Conservation (phyloP, 106 monocot genomes). For the Dioscorea dumetorum region DNA sequence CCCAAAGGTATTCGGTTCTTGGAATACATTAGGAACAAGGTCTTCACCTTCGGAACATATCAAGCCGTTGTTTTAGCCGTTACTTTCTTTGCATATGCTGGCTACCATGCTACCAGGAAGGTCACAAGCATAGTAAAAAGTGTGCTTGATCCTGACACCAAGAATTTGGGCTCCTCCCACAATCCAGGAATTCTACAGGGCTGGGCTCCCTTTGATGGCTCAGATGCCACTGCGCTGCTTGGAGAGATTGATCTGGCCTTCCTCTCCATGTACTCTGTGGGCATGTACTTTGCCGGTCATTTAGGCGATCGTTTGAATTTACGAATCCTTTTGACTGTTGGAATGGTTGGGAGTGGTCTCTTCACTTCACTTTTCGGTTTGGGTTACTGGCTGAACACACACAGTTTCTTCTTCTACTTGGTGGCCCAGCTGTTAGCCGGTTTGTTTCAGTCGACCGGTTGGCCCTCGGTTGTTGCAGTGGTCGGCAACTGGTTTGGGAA, state of each 20-base stretch:
- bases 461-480: conserved; percentile 94
- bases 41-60: conserved; percentile 43
- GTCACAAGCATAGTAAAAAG: conserved; percentile 85
- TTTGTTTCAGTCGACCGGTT: conserved; percentile 79
- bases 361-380: conserved; percentile 78
- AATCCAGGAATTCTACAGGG: conserved; percentile 10
- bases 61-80: conserved; percentile 56
- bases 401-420: conserved; percentile 76
- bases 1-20: conserved; percentile 49
- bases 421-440: conserved; percentile 75
- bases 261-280: conserved; percentile 64
- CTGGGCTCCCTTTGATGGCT: conserved; percentile 78
- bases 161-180: conserved; percentile 19
- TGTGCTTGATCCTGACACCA: conserved; percentile 53
- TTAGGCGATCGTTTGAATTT: conserved; percentile 75
- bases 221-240: conserved; percentile 59
- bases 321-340: conserved; percentile 61
- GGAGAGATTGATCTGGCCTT: conserved; percentile 89
- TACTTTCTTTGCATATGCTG: conserved; percentile 75
- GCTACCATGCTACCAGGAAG: conserved; percentile 80
- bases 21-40: conserved; percentile 26
- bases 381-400: conserved; percentile 87
- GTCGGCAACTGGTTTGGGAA: conserved; percentile 95
- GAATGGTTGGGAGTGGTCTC: conserved; percentile 79
- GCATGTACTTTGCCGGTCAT: conserved; percentile 93